Base-by-base conservation (phyloP, 805 yeast species). In the Schwanniomyces polymorphus region DNA sequence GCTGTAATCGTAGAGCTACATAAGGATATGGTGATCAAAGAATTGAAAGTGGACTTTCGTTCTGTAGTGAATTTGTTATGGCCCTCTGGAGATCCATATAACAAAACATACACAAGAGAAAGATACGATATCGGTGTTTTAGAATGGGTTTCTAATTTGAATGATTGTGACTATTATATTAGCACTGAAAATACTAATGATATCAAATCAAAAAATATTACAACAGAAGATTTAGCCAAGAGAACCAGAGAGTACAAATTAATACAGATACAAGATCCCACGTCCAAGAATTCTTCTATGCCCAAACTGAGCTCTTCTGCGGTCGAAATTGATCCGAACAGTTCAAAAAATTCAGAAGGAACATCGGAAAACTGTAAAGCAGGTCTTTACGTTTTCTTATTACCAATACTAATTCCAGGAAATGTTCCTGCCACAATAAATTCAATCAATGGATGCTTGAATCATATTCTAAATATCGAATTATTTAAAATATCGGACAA, bases 301-400 rank as follows among this genome's bases (percentile, higher is more conserved):
- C 23, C 61, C 11, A 43, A 39, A 16, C 42, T 18, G n/a, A 56
- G 9, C 57, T 53, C 50, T 9, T n/a, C 34, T 11, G 44, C 18
- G n/a, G 25, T 27, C 12, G 47, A 46, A 7, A 27, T 33, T 11
- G 48, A 41, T 2, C 14, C 26, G 3, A 7, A n/a, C 10, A 42
- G 35, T 23, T 26, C 39, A 14, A 12, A 7, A 16, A 25, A 41
- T 26, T 2, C 41, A 9, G 17, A 26, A 21, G 12, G 7, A 41
- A 12, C 26, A 2, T 44, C 38, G n/a, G 53, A 50, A 5, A 50
- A 57, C 12, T 70, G 67, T 51, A 77, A 77, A 51, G 81, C 91
- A 1, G 95, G 95, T 18, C 79, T 84, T 53, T 87, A 87, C 57
- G 77, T 86, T 2, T 87, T 85, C 56, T 60, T 84, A 16, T 61